Evolutionary conservation across 306 rosid species (phyloP).

Genomic region (Fragaria iinumae): DNA sequence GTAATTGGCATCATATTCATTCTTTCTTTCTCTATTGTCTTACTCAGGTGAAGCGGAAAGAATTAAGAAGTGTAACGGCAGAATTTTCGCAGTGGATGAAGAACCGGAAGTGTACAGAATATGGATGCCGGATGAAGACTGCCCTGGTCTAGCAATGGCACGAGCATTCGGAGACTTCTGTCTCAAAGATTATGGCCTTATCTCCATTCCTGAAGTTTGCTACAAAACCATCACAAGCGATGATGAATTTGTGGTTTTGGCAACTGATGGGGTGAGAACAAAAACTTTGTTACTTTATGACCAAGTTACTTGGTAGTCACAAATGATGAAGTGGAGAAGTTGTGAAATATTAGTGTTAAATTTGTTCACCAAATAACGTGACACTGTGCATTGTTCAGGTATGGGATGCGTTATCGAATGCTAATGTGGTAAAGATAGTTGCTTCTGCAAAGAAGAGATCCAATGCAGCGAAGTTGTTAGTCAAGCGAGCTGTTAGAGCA

Average conservation of each 20-base stretch:
- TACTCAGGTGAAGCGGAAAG: slow-evolving; percentile 78
- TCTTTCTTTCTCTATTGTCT: slow-evolving; percentile 12
- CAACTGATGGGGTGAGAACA: slow-evolving; percentile 80
- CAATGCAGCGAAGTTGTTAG: slow-evolving; percentile 62
- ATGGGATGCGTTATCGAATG: slow-evolving; percentile 85
- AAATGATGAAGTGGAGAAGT: neutral
- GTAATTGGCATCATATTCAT: neutral
- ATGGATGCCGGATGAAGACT: slow-evolving; percentile 95
- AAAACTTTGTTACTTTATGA: neutral
- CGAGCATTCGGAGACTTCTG: slow-evolving; percentile 96
- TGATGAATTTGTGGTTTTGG: slow-evolving; percentile 80
- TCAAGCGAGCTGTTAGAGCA: slow-evolving; percentile 56
- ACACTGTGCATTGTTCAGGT: slow-evolving; percentile 37
- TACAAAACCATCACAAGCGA: slow-evolving; percentile 54
- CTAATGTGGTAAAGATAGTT: slow-evolving; percentile 70
- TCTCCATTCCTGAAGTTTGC: slow-evolving; percentile 63
- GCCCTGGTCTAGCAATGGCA: slow-evolving; percentile 96
- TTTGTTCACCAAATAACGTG: neutral
- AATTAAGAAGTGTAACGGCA: slow-evolving; percentile 62
- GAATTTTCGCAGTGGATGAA: slow-evolving; percentile 62
- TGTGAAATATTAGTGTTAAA: neutral
- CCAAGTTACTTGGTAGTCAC: neutral
- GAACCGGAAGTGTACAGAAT: slow-evolving; percentile 79
- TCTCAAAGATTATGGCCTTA: slow-evolving; percentile 85
- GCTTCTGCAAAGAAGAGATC: slow-evolving; percentile 62